phyloP scores from a whole-genome alignment of 2,329 filamentous ascomycete genomes.

The Claviceps digitariae region DNA sequence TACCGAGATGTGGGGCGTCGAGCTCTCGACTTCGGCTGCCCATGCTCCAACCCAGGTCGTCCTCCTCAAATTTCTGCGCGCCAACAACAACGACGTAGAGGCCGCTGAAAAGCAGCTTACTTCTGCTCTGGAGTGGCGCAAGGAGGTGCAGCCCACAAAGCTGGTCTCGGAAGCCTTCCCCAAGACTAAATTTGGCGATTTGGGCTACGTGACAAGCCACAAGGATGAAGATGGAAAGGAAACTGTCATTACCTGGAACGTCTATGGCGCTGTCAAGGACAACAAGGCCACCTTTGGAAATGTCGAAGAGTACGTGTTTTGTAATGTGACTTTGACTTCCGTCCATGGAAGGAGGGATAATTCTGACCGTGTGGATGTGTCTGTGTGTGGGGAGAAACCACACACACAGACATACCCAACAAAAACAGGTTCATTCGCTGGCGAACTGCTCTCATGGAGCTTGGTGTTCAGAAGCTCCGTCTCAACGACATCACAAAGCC shows the following conservation, averaged over 20 bases:
- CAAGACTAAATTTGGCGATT: constrained; percentile 55
- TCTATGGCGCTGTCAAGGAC: constrained; percentile 79
- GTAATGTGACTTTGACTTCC: background rate
- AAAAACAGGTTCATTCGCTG: constrained; percentile 65
- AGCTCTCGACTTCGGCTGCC: constrained; percentile 35
- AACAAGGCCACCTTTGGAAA: constrained; percentile 74
- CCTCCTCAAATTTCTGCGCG: constrained; percentile 85
- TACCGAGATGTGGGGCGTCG: constrained; percentile 77
- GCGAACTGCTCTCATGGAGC: constrained; percentile 84
- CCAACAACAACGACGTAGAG: constrained; percentile 63
- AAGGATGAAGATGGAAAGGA: constrained; percentile 40
- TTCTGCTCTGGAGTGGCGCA: constrained; percentile 73
- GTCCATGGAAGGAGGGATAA: background rate
- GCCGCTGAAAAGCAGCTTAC: constrained; percentile 67
- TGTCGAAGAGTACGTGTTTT: constrained; percentile 52
- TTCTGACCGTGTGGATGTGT: background rate
- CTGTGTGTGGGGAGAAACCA: background rate
- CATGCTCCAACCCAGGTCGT: constrained; percentile 70
- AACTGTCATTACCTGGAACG: constrained; percentile 73
- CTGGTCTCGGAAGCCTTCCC: constrained; percentile 52
- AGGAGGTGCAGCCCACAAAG: constrained; percentile 56
- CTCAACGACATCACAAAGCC: constrained; percentile 54
- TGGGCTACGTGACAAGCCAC: constrained; percentile 74
- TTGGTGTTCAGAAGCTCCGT: constrained; percentile 61
- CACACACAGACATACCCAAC: background rate